Conservation (phyloP, 257 asterid genomes). For the Dorcoceras hygrometricum region DNA sequence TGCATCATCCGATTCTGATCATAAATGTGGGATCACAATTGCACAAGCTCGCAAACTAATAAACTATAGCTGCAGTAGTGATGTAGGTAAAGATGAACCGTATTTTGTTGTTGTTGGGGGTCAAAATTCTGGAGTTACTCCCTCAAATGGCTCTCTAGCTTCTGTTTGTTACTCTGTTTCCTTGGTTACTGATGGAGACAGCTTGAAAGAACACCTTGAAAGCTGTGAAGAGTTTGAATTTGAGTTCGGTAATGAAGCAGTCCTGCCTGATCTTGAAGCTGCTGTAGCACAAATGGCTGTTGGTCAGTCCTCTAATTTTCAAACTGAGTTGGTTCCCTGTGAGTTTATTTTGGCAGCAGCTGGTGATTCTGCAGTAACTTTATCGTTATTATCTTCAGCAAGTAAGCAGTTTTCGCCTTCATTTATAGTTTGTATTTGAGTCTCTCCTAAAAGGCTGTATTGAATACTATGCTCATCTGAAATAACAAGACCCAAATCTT, state of each 20-base stretch:
- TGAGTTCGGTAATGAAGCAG: slow-evolving; percentile 82
- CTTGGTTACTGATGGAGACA: slow-evolving; percentile 45
- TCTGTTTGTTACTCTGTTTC: slow-evolving; percentile 58
- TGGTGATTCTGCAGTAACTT: slow-evolving; percentile 42
- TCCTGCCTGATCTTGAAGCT: slow-evolving; percentile 61
- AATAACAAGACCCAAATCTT: not conserved
- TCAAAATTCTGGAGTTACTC: slow-evolving; percentile 46
- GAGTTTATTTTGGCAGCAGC: slow-evolving; percentile 74
- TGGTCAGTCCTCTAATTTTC: slow-evolving; percentile 72
- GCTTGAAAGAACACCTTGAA: slow-evolving; percentile 63
- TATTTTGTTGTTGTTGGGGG: slow-evolving; percentile 36
- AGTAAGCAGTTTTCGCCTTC: slow-evolving; percentile 31
- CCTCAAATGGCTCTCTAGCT: slow-evolving; percentile 66
- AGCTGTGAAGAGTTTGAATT: slow-evolving; percentile 85
- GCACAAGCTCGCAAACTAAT: slow-evolving; percentile 17
- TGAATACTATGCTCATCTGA: slow-evolving; percentile 1
- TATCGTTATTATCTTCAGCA: slow-evolving; percentile 52
- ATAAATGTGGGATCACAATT: slow-evolving; percentile 29
- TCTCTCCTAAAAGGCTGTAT: not conserved
- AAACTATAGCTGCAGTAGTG: slow-evolving; percentile 18
- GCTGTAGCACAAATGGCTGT: slow-evolving; percentile 66
- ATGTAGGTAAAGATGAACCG: slow-evolving; percentile 26
- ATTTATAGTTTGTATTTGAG: too few species aligned
- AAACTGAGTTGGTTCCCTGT: slow-evolving; percentile 52
- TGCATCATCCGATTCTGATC: slow-evolving; percentile 42